Evolutionary conservation across 305 asterid species (phyloP).

Genomic region (Solanum hybrid): DNA sequence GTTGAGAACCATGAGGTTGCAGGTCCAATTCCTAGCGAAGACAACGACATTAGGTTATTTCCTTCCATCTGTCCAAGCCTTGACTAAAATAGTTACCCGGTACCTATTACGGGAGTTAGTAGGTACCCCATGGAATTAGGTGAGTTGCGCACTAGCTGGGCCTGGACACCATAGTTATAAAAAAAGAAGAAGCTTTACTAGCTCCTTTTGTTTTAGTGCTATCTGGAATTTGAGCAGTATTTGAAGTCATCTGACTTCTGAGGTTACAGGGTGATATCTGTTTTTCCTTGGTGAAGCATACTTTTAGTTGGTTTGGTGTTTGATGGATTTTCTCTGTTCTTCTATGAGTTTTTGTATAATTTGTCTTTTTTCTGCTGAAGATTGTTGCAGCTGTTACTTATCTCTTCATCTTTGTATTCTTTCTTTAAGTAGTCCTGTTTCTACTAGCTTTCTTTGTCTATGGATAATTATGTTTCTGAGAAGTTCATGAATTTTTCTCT

Average conservation of each 20-base stretch:
- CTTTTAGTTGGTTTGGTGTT: not conserved
- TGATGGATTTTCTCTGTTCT: not conserved
- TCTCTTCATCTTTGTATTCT: not conserved
- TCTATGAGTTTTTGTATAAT: not conserved
- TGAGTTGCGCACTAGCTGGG: not conserved
- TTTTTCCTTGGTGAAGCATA: not conserved
- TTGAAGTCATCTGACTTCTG: not conserved
- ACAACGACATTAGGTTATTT: not conserved
- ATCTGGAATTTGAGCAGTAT: not conserved
- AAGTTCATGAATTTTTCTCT: not conserved
- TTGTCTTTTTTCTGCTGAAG: not conserved
- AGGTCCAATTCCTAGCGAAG: not conserved
- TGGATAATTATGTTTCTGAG: not conserved
- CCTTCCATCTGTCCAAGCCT: not conserved
- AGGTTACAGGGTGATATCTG: not conserved
- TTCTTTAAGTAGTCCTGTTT: not conserved
- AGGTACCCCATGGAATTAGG: not conserved
- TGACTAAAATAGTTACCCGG: not conserved
- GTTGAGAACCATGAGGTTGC: not conserved
- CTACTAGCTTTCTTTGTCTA: not conserved
- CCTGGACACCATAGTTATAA: not conserved
- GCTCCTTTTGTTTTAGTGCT: conserved; percentile 1
- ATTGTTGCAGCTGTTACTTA: not conserved
- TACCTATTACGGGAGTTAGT: not conserved
- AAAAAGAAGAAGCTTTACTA: not conserved